phyloP scores from a whole-genome alignment of 2,329 filamentous ascomycete species.

The Drechslerella stenobrocha region DNA sequence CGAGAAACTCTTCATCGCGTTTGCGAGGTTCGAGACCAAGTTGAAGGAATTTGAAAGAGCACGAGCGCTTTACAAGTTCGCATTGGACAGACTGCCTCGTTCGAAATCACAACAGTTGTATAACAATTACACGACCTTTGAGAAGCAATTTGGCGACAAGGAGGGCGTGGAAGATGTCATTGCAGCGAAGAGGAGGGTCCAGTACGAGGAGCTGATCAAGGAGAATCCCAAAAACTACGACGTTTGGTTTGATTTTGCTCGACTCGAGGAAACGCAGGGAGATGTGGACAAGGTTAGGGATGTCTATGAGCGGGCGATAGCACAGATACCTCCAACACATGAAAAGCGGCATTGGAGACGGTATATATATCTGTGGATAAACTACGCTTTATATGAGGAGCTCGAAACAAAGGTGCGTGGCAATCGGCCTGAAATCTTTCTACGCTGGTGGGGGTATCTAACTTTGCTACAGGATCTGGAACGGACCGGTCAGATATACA shows the following conservation, averaged over 20 bases:
- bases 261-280: constrained; percentile 81
- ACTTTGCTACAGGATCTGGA: constrained; percentile 62
- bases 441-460: constrained; percentile 12
- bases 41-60: constrained; percentile 93
- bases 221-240: constrained; percentile 97
- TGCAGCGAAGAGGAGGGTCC: constrained; percentile 84
- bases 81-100: constrained; percentile 84
- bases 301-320: constrained; percentile 92
- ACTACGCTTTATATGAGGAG: constrained; percentile 96
- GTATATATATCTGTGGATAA: constrained; percentile 97
- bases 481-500: constrained; percentile 85
- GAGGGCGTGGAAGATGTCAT: constrained; percentile 96
- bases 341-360: constrained; percentile 97
- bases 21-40: constrained; percentile 91
- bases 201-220: constrained; percentile 92
- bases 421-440: background rate
- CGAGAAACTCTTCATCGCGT: constrained; percentile 91
- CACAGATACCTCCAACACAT: constrained; percentile 89
- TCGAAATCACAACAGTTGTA: constrained; percentile 83
- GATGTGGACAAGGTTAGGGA: constrained; percentile 84
- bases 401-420: constrained; percentile 67
- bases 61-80: constrained; percentile 94
- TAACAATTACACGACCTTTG: constrained; percentile 93
- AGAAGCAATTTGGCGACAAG: constrained; percentile 93
- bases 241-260: constrained; percentile 92